Evolutionary conservation across 2,329 filamentous ascomycete genomes (phyloP).

Genomic region (Neonectria faginata): DNA sequence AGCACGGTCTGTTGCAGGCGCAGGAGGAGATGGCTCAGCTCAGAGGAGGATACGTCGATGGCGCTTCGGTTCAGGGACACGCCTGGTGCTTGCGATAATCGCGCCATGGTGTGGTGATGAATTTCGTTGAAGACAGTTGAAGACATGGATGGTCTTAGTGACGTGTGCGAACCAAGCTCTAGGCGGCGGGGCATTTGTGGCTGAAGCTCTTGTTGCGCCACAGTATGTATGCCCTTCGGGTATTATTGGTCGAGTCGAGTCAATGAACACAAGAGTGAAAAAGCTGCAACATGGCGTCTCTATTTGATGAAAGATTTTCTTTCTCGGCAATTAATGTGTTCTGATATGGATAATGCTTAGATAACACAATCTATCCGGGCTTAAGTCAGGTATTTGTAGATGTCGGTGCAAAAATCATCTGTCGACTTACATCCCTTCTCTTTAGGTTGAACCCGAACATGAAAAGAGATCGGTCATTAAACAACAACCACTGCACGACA

Average conservation of each 20-base stretch:
- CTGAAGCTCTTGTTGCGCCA: conserved; percentile 46
- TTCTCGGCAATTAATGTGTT: no score
- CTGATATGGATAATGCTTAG: no score
- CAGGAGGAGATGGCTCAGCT: conserved; percentile 73
- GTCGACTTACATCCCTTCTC: no score
- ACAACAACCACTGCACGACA: background rate
- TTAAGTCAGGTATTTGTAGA: no score
- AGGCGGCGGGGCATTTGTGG: conserved; percentile 38
- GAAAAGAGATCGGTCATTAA: no score
- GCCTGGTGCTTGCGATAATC: conserved; percentile 38
- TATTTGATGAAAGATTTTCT: no score
- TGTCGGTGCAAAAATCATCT: no score
- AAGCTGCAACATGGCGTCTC: no score
- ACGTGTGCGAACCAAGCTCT: conserved; percentile 44
- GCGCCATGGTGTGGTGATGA: conserved; percentile 43
- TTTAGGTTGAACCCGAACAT: no score
- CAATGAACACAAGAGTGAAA: no score
- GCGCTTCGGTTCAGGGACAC: conserved; percentile 35
- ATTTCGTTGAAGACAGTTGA: conserved; percentile 19
- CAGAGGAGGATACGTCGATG: conserved; percentile 50
- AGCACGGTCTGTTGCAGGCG: conserved; percentile 75
- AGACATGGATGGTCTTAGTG: conserved; percentile 36
- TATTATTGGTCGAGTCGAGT: background rate
- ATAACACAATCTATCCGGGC: no score
- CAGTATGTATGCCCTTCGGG: conserved; percentile 23